These are phyloP conservation scores for Echria macrotheca DNA, from an alignment of 495 filamentous ascomycete species.

Conservation along the genomic window DNA sequence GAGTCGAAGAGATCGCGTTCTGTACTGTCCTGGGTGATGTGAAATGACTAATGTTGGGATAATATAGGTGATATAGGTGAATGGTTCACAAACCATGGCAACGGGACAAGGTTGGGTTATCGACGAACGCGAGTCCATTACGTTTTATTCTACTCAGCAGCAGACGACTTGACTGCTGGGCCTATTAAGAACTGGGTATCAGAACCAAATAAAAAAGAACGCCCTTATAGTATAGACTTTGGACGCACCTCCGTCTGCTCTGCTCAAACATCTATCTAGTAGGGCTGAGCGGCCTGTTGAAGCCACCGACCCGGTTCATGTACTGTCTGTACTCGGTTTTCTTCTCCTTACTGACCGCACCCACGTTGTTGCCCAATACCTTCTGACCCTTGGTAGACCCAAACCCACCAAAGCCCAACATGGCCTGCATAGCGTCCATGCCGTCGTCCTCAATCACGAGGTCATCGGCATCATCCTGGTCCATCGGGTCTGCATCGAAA, in stretches of 20 bases:
- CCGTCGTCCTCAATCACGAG: conserved; percentile 57
- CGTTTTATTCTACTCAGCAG: too few relatives aligned
- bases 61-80: too few relatives aligned
- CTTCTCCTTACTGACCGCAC: conserved; percentile 86
- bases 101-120: too few relatives aligned
- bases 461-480: conserved; percentile 43
- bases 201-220: neutral
- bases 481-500: conserved; percentile 38
- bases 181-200: conserved; percentile 4
- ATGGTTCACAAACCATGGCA: too few relatives aligned
- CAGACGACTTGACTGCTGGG: too few relatives aligned
- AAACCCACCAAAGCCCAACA: conserved; percentile 87
- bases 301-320: conserved; percentile 96
- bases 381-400: conserved; percentile 86
- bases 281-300: conserved; percentile 80
- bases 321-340: conserved; percentile 95
- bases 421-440: conserved; percentile 66
- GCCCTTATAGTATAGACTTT: neutral
- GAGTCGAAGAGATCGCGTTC: too few relatives aligned
- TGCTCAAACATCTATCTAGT: too few relatives aligned
- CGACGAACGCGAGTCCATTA: too few relatives aligned
- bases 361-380: conserved; percentile 82
- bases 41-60: too few relatives aligned
- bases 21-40: too few relatives aligned
- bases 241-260: too few relatives aligned